These are phyloP conservation scores for Ramaria sp. DNA, from an alignment of 768 basidiomycete genomes.

Conservation along the genomic window DNA sequence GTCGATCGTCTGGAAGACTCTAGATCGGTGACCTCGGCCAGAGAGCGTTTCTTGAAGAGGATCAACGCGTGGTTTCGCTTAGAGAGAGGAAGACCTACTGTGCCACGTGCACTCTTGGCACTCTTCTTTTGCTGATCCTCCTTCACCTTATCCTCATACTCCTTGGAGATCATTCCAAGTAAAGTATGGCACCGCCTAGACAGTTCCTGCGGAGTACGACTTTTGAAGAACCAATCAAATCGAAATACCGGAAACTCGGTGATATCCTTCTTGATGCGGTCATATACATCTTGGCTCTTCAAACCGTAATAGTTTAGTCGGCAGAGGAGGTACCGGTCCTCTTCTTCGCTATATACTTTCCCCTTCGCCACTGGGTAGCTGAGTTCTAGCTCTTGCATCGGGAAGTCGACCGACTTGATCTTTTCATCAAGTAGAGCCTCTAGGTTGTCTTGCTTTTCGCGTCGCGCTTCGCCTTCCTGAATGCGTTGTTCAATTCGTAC, in stretches of 20 bases:
- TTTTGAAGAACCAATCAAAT: conserved; percentile 98
- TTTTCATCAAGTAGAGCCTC: conserved; percentile 73
- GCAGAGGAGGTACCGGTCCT: conserved; percentile 90
- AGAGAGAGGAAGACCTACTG: not conserved
- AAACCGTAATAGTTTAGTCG: conserved; percentile 86
- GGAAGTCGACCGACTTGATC: conserved; percentile 72
- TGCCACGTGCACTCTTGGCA: conserved; percentile 31
- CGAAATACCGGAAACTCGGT: conserved; percentile 94
- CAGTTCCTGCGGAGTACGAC: conserved; percentile 80
- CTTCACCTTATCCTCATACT: conserved; percentile 37
- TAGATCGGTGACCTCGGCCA: not conserved
- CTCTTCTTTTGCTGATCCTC: conserved; percentile 58
- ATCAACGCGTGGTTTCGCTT: not conserved
- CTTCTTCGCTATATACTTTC: conserved; percentile 93
- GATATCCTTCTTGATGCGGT: conserved; percentile 92
- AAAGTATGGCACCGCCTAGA: conserved; percentile 82
- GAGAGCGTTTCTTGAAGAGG: conserved; percentile 2
- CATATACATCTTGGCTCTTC: conserved; percentile 81
- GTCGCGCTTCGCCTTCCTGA: conserved; percentile 80
- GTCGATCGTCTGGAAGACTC: conserved; percentile 29
- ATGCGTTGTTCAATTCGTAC: conserved; percentile 78
- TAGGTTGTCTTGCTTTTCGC: conserved; percentile 74
- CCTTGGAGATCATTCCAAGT: conserved; percentile 86
- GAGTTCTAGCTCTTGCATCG: conserved; percentile 95
- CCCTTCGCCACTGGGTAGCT: conserved; percentile 95